phyloP scores from a whole-genome alignment of 75 land plant species.

The Chamaecyparis obtusa region DNA sequence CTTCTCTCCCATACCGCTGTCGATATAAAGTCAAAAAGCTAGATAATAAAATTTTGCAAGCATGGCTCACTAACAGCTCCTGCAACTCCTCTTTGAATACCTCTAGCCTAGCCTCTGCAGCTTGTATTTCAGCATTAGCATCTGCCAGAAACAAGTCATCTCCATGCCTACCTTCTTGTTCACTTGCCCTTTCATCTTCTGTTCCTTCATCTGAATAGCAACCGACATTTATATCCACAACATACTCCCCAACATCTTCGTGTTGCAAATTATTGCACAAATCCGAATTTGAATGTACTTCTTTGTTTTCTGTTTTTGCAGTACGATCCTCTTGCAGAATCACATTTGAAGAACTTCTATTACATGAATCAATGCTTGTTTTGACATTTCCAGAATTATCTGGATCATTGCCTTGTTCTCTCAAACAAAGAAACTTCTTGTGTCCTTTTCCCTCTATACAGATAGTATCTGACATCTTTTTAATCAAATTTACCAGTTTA shows the following conservation, averaged over 20 bases:
- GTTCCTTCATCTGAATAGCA: slow-evolving; percentile 45
- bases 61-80: slow-evolving; percentile 84
- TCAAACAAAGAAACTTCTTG: slow-evolving; percentile 48
- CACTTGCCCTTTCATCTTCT: slow-evolving; percentile 43
- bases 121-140: slow-evolving; percentile 13
- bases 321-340: neutral
- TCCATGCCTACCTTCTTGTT: slow-evolving; percentile 11
- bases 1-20: slow-evolving; percentile 55
- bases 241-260: slow-evolving; percentile 7
- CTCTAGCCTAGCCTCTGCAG: slow-evolving; percentile 29
- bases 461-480: slow-evolving; percentile 69
- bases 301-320: neutral
- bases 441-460: slow-evolving; percentile 68
- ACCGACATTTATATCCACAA: neutral
- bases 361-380: neutral
- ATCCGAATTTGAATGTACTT: neutral
- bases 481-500: slow-evolving; percentile 75
- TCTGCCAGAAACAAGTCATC: neutral
- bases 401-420: slow-evolving; percentile 20
- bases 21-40: slow-evolving; percentile 52
- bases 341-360: neutral
- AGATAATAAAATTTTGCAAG: slow-evolving; percentile 45
- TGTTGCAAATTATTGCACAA: neutral
- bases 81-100: slow-evolving; percentile 65
- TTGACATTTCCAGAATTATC: slow-evolving; percentile 2